Evolutionary conservation across 306 rosid species (phyloP), one percentile per base, ranked within the genome.

Genomic region (Comarum palustre): DNA sequence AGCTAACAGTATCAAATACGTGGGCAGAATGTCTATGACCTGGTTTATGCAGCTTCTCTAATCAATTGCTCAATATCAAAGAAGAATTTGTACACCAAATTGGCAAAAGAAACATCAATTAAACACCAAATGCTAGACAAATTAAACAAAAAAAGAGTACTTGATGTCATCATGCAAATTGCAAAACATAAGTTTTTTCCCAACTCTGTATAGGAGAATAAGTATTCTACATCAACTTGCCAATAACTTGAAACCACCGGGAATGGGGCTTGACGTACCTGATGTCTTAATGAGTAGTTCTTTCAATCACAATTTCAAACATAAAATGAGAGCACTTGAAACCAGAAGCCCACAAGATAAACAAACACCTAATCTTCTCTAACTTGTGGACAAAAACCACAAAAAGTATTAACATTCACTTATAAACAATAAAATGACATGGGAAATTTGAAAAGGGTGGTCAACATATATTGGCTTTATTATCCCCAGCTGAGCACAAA

Each of bases 171-270:
- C 95, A 43, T n/a, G n/a, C n/a, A n/a, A n/a, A n/a, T n/a, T 50
- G 79, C 81, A 88, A 87, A 39, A 73, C 82, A 81, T 90, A 79
- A 80, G 83, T 57, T 19, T 62, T 82, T 84, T 51, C 73, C 80
- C 41, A 38, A 74, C 80, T 78, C 75, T 83, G 38, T 73, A 84
- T 7, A 90, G 76, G 16, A 95, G 95, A 74, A 86, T 84, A 79
- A 82, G 81, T 79, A 82, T 80, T 96, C 85, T 12, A 87, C 96
- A 66, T 92, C 96, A 59, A 86, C 82, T 85, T 83, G 86, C 89
- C 88, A 88, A 45, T 87, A 85, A 74, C 98, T 95, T 14, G 95
- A 90, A 78, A 90, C 96, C 98, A 57, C 90, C 86, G 17, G 96
- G 96, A 81, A 84, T 81, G 48, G 62, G 29, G 51, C 81, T 89